Conservation (phyloP, 2,329 filamentous ascomycete genomes). For the Aureobasidium sp. region DNA sequence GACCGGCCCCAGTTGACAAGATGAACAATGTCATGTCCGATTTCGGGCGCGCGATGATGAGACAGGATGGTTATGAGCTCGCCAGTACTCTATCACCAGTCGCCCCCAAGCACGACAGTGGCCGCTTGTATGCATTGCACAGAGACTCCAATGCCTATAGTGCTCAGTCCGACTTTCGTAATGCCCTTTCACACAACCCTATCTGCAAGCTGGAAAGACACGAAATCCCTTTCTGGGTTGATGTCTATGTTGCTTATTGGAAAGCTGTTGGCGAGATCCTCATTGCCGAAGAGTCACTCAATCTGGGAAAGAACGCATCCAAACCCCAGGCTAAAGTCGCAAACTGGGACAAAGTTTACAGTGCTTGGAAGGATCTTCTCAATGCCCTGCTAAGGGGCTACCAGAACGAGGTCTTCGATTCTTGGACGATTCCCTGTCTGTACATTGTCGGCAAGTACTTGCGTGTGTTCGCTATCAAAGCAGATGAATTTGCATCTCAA, state of each 20-base stretch:
- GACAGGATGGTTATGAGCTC: slow-evolving; percentile 63
- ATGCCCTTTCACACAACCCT: slow-evolving; percentile 59
- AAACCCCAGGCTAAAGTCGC: slow-evolving; percentile 31
- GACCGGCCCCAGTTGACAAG: neutral
- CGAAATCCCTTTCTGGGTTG: slow-evolving; percentile 75
- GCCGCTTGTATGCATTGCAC: slow-evolving; percentile 63
- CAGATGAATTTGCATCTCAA: slow-evolving; percentile 60
- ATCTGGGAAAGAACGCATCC: slow-evolving; percentile 32
- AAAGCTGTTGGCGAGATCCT: slow-evolving; percentile 70
- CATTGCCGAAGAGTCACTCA: slow-evolving; percentile 51
- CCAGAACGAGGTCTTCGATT: slow-evolving; percentile 64
- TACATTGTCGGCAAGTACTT: slow-evolving; percentile 84
- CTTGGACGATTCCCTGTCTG: slow-evolving; percentile 88
- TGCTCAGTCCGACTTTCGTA: slow-evolving; percentile 62
- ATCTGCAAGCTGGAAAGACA: slow-evolving; percentile 36
- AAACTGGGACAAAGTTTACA: slow-evolving; percentile 79
- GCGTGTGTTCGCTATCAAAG: slow-evolving; percentile 80
- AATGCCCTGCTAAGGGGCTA: slow-evolving; percentile 75
- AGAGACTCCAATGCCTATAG: slow-evolving; percentile 61
- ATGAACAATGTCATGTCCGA: slow-evolving; percentile 68
- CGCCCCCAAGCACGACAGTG: slow-evolving; percentile 53
- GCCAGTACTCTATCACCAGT: slow-evolving; percentile 69
- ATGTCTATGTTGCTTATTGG: slow-evolving; percentile 80
- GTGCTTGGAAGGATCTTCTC: slow-evolving; percentile 79
- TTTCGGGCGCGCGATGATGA: slow-evolving; percentile 62